Conservation (phyloP, 768 basidiomycete species). For the Chalciporus chontae region DNA sequence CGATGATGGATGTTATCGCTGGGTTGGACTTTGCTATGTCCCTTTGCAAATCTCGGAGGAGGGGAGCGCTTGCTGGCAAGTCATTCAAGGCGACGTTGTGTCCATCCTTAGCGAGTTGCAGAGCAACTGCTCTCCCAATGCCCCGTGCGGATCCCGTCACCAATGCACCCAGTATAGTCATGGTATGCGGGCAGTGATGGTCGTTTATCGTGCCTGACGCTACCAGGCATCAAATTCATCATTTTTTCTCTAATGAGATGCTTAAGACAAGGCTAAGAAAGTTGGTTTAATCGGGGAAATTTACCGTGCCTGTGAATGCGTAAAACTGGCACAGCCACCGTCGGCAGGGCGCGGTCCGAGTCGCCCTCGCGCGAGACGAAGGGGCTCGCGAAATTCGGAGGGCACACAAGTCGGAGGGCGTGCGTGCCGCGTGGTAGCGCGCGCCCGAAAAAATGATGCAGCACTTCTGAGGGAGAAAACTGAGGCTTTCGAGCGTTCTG, state of each 20-base stretch:
- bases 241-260: background rate
- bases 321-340: no score
- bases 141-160: slow-evolving; percentile 3
- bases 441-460: no score
- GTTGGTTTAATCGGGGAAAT: no score
- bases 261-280: background rate
- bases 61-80: background rate
- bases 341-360: no score
- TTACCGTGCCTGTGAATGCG: no score
- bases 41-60: background rate
- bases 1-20: background rate
- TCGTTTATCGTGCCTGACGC: background rate
- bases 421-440: no score
- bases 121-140: background rate
- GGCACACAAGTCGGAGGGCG: no score
- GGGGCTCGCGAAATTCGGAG: no score
- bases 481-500: no score
- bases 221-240: background rate
- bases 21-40: background rate
- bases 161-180: background rate
- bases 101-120: slow-evolving; percentile 1
- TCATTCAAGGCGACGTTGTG: slow-evolving; percentile 1
- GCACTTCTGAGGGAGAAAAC: no score
- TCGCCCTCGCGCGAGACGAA: no score
- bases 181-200: background rate